Percentiles rank a stretch among this genome's conserved stretches.
Conservation (phyloP, 805 yeast species). For the Helenozyma rhizophorensis region DNA sequence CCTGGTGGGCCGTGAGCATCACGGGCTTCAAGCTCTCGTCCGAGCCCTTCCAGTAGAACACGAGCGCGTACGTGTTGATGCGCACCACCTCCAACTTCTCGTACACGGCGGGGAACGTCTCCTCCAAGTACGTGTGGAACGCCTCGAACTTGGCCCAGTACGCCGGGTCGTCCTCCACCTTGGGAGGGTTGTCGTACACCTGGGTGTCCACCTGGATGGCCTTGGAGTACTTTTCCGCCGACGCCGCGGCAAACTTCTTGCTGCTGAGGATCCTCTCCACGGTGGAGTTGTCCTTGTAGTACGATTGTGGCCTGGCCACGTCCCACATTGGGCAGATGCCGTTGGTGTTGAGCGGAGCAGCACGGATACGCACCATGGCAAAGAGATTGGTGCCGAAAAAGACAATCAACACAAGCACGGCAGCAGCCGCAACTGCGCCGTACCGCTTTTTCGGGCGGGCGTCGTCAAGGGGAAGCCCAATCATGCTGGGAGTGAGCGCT, state of each 20-base stretch:
- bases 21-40: constrained; percentile 28
- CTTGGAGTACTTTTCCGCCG: constrained; percentile 11
- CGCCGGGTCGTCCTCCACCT: constrained; percentile 13
- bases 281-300: constrained; percentile 24
- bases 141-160: constrained; percentile 18
- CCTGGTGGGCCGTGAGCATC: constrained; percentile 37
- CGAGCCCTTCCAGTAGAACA: constrained; percentile 36
- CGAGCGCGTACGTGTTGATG: constrained; percentile 34
- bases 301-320: constrained; percentile 22
- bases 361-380: constrained; percentile 15
- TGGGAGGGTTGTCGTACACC: constrained; percentile 15
- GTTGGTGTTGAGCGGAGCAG: constrained; percentile 13
- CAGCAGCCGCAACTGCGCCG: constrained; percentile 3
- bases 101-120: constrained; percentile 31
- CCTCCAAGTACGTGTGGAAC: constrained; percentile 27
- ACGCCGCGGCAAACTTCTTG: constrained; percentile 5
- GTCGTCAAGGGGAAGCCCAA: constrained; percentile 15
- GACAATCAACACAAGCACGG: constrained; percentile 12
- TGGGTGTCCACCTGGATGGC: constrained; percentile 17
- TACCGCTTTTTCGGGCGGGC: constrained; percentile 8
- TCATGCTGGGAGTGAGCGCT: constrained; percentile 10
- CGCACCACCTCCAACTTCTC: constrained; percentile 28
- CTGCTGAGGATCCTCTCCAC: constrained; percentile 15
- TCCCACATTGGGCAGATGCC: constrained; percentile 14
- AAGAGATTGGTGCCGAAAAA: constrained; percentile 19